phyloP scores from a whole-genome alignment of 1,284 basidiomycete genomes.

The Earliella scabrosa region DNA sequence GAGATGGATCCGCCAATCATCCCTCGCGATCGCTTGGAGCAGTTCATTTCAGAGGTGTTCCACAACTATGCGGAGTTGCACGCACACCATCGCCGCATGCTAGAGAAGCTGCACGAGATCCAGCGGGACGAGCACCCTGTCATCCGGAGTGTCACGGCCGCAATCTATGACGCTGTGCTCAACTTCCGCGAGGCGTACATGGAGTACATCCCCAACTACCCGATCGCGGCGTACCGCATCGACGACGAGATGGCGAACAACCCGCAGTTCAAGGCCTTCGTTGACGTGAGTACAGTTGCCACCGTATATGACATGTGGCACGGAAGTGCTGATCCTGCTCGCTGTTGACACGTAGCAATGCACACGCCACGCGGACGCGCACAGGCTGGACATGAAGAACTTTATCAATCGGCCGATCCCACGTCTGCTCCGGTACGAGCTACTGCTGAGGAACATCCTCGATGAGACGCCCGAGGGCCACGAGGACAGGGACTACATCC shows the following conservation, averaged over 20 bases:
- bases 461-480: slow-evolving; percentile 75
- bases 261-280: slow-evolving; percentile 78
- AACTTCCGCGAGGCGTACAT: slow-evolving; percentile 94
- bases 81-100: slow-evolving; percentile 70
- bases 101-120: slow-evolving; percentile 83
- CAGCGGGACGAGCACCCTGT: slow-evolving; percentile 91
- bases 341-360: no score
- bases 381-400: slow-evolving; percentile 83
- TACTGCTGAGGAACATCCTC: slow-evolving; percentile 82
- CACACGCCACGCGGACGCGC: slow-evolving; percentile 74
- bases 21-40: slow-evolving; percentile 69
- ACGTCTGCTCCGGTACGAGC: slow-evolving; percentile 86
- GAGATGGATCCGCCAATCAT: slow-evolving; percentile 80
- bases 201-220: slow-evolving; percentile 93
- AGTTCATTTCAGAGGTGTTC: slow-evolving; percentile 91
- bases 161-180: slow-evolving; percentile 87
- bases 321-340: no score
- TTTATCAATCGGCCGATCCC: slow-evolving; percentile 92
- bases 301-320: no score
- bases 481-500: slow-evolving; percentile 80
- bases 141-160: slow-evolving; percentile 84
- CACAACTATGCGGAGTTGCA: slow-evolving; percentile 89
- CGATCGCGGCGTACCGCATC: slow-evolving; percentile 90
- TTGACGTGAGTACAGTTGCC: slow-evolving; percentile 62
- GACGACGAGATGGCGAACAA: slow-evolving; percentile 89